Evolutionary conservation across 1,284 basidiomycete genomes (phyloP).

Genomic region (Golubevia sp.): DNA sequence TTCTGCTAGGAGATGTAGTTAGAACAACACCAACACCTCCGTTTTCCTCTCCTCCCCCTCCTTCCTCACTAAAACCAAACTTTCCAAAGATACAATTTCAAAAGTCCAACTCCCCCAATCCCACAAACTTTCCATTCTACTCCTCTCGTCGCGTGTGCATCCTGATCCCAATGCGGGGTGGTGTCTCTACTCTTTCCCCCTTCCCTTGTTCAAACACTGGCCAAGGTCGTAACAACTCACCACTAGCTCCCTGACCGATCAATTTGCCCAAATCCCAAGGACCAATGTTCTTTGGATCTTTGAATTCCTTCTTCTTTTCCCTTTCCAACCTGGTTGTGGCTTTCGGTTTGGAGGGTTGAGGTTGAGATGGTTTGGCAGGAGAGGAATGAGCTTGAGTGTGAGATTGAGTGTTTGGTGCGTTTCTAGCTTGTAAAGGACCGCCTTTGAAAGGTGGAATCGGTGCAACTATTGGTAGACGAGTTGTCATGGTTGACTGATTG

Average conservation of each 20-base stretch:
- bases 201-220: no score
- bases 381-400: not conserved
- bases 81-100: no score
- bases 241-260: conserved; percentile 87
- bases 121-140: no score
- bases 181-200: no score
- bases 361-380: not conserved
- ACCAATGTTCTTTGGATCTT: conserved; percentile 70
- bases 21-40: no score
- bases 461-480: not conserved
- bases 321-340: conserved; percentile 47
- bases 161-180: no score
- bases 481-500: no score
- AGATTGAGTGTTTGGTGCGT: conserved; percentile 17
- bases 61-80: no score
- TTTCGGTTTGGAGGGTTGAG: not conserved
- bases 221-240: conserved; percentile 65
- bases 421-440: conserved; percentile 22
- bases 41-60: no score
- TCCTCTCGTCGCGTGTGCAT: no score
- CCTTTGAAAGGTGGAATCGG: conserved; percentile 34
- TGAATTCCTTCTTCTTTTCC: conserved; percentile 63
- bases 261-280: conserved; percentile 91
- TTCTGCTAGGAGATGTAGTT: not conserved
- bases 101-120: no score